Conservation (phyloP, 441 rosid species). For the Erodium chrysanthum region DNA sequence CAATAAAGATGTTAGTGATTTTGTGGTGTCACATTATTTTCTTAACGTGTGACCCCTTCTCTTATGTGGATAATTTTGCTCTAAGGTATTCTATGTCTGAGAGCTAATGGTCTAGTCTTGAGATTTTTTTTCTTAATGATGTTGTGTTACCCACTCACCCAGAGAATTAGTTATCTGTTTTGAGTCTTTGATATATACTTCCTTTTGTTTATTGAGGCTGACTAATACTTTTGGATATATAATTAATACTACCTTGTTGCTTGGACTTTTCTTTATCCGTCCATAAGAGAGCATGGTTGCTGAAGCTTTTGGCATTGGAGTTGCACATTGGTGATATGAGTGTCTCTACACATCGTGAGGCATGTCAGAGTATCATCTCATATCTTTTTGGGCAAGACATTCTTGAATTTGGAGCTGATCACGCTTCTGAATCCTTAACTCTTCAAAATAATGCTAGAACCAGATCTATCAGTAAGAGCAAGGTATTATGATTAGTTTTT, state of each 20-base stretch:
- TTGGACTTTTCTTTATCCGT: constrained; percentile 12
- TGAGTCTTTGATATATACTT: neutral
- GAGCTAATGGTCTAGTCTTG: constrained; percentile 1
- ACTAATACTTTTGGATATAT: constrained; percentile 1
- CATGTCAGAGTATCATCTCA: constrained; percentile 63
- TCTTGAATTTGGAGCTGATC: constrained; percentile 37
- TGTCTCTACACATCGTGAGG: constrained; percentile 54
- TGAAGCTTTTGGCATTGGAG: constrained; percentile 82
- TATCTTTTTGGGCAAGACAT: constrained; percentile 70
- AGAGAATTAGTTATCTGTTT: neutral
- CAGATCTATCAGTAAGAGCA: constrained; percentile 57
- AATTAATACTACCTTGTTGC: constrained; percentile 15
- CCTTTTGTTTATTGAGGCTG: neutral
- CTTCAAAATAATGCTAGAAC: constrained; percentile 41
- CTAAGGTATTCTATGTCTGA: neutral
- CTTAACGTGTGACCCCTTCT: constrained; percentile 4
- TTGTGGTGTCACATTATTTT: neutral
- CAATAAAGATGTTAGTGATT: neutral
- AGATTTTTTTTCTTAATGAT: neutral
- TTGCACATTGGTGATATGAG: constrained; percentile 65
- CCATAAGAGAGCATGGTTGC: constrained; percentile 87
- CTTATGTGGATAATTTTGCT: neutral
- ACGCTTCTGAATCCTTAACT: constrained; percentile 29
- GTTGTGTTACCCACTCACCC: neutral
- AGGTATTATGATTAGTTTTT: constrained; percentile 43